A percentile compares a stretch with the other conserved stretches of the same genome.
Conservation (phyloP, 257 asterid genomes). For the Knoxia roxburghii region DNA sequence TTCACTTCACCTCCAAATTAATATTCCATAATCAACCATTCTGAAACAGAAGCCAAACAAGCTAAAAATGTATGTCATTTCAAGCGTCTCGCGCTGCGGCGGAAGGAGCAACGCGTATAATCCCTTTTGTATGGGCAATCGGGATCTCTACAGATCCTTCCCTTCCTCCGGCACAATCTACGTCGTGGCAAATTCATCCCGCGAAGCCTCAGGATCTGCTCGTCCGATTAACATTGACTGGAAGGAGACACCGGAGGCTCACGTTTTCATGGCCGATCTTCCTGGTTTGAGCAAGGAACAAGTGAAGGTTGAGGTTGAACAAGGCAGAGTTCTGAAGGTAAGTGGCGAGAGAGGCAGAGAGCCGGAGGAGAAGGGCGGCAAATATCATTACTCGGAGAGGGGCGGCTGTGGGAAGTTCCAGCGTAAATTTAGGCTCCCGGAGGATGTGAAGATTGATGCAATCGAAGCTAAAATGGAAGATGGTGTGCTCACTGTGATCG, state of each 20-base stretch:
- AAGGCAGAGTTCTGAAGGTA: conserved; percentile 16
- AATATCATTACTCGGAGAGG: conserved; percentile 20
- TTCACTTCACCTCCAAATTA: neutral
- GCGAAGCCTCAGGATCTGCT: neutral
- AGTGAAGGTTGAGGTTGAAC: conserved; percentile 19
- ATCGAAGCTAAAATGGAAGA: conserved; percentile 28
- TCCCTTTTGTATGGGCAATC: neutral
- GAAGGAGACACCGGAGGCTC: conserved; percentile 27
- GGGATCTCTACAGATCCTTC: neutral
- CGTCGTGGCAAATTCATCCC: neutral
- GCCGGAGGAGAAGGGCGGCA: conserved; percentile 18
- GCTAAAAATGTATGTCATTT: neutral
- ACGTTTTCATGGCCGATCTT: conserved; percentile 19
- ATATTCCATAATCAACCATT: no score
- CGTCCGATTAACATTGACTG: conserved; percentile 19
- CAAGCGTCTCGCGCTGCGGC: neutral
- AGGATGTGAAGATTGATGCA: conserved; percentile 11
- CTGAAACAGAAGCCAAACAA: no score
- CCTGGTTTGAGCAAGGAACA: conserved; percentile 24
- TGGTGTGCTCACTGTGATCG: conserved; percentile 30
- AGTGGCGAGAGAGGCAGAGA: conserved; percentile 24
- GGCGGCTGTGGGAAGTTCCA: conserved; percentile 17
- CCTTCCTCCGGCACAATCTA: neutral
- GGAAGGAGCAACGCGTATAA: neutral
- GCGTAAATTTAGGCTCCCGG: conserved; percentile 23